Evolutionary conservation across 1,284 basidiomycete genomes (phyloP).

Genomic region (Heimioporus punctisporus): DNA sequence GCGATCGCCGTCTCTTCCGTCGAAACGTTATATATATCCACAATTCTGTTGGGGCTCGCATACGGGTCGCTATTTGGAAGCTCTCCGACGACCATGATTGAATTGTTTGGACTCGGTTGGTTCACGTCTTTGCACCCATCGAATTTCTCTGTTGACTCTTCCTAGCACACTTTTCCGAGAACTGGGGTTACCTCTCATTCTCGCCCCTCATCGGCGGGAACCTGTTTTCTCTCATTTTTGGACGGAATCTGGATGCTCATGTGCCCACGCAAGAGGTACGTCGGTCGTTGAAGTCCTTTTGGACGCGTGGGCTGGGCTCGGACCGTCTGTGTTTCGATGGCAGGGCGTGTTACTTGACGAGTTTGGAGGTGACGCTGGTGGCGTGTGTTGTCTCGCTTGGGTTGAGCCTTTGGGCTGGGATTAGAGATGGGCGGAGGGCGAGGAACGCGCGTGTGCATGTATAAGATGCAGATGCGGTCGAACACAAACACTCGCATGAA

Average conservation of each 20-base stretch:
- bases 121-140: conserved; percentile 8
- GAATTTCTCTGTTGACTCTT: too few relatives aligned
- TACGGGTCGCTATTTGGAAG: conserved; percentile 84
- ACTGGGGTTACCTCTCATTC: conserved; percentile 83
- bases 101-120: conserved; percentile 85
- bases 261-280: conserved; percentile 29
- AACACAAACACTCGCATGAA: too few relatives aligned
- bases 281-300: neutral
- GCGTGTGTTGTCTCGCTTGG: too few relatives aligned
- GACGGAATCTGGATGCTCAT: conserved; percentile 77
- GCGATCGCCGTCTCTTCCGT: conserved; percentile 63
- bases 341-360: too few relatives aligned
- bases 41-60: conserved; percentile 68
- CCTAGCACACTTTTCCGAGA: conserved; percentile 75
- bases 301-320: conserved; percentile 29
- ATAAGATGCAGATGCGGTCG: too few relatives aligned
- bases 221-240: conserved; percentile 85
- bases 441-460: too few relatives aligned
- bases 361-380: too few relatives aligned
- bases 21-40: conserved; percentile 74
- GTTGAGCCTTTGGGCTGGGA: too few relatives aligned
- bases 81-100: conserved; percentile 76
- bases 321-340: conserved; percentile 42
- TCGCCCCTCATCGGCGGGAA: conserved; percentile 85
- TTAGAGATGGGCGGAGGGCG: too few relatives aligned